Percentiles rank a stretch among this genome's conserved stretches.
Evolutionary conservation across 2,329 filamentous ascomycete genomes (phyloP).

Genomic region (Fusarium acutatum): DNA sequence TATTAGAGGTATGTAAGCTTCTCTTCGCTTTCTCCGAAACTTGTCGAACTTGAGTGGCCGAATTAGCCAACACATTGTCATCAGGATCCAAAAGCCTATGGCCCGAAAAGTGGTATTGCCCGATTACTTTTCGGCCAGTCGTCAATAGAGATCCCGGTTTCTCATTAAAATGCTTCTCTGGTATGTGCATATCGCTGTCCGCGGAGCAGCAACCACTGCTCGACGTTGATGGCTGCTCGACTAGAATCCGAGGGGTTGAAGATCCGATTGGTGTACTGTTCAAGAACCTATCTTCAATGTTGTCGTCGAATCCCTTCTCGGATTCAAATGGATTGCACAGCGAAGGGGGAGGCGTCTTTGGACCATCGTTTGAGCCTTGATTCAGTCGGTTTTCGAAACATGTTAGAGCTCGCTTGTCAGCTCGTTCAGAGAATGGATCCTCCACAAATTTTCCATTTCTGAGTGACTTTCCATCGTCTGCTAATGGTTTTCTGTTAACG

Average conservation of each 20-base stretch:
- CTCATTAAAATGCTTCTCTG: neutral
- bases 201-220: constrained; percentile 24
- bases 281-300: constrained; percentile 52
- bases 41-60: constrained; percentile 7
- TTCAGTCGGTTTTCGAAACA: constrained; percentile 38
- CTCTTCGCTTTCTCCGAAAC: neutral
- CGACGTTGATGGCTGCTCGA: constrained; percentile 26
- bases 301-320: constrained; percentile 49
- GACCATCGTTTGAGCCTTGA: neutral
- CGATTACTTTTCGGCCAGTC: neutral
- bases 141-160: neutral
- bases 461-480: constrained; percentile 42
- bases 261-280: constrained; percentile 47
- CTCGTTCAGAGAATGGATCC: constrained; percentile 43
- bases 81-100: neutral
- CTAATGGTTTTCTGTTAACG: constrained; percentile 42
- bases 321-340: constrained; percentile 45
- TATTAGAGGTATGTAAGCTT: constrained; percentile 8
- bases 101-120: neutral
- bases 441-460: constrained; percentile 40
- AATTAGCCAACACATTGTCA: constrained; percentile 2
- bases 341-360: neutral
- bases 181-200: neutral
- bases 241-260: constrained; percentile 49
- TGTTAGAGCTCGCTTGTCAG: constrained; percentile 29